These are phyloP conservation scores for Xylariomycetidae sp. DNA, from an alignment of 2,329 filamentous ascomycete genomes.

Conservation along the genomic window DNA sequence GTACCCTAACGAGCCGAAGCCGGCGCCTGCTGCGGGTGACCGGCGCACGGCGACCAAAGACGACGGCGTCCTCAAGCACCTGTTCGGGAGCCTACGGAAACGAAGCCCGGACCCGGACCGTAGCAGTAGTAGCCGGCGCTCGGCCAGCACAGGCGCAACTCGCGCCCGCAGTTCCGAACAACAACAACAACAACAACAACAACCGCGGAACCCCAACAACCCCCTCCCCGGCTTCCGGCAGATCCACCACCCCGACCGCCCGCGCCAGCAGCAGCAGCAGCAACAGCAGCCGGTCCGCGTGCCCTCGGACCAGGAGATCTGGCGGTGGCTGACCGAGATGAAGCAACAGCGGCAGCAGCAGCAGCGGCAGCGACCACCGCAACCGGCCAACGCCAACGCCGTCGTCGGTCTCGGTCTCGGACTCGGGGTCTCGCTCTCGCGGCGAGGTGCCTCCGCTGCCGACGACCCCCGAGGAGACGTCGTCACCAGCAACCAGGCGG, in stretches of 20 bases:
- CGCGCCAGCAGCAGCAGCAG: constrained; percentile 2
- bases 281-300: background rate
- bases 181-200: too few species aligned
- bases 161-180: too few species aligned
- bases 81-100: too few species aligned
- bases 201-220: too few species aligned
- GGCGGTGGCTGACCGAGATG: background rate
- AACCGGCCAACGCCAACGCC: background rate
- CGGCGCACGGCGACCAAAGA: too few species aligned
- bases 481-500: constrained; percentile 3
- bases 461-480: background rate
- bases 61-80: too few species aligned
- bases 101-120: too few species aligned
- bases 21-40: too few species aligned
- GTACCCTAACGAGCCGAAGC: too few species aligned
- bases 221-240: too few species aligned
- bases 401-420: background rate
- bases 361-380: background rate
- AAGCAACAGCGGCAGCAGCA: background rate
- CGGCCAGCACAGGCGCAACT: too few species aligned
- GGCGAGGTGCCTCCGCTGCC: constrained; percentile 2
- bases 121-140: too few species aligned
- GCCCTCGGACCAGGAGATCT: background rate
- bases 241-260: constrained; percentile 12
- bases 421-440: background rate